Evolutionary conservation across 768 basidiomycete species (phyloP), one percentile per base, ranked within the genome.

Genomic region (Pisolithus orientalis): DNA sequence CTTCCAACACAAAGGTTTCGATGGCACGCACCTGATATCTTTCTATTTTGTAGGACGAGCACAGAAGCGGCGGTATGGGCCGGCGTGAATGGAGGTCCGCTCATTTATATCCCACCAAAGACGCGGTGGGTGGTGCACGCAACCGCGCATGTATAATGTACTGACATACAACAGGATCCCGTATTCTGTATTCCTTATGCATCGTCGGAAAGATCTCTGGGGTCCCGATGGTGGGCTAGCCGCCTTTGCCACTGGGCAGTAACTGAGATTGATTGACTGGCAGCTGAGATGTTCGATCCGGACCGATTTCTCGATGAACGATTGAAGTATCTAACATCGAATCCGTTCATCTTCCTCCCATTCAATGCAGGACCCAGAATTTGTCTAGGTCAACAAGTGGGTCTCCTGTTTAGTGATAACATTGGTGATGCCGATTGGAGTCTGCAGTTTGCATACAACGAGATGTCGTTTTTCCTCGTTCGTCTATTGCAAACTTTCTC

Each of bases 271-370:
- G 37, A 54, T n/a, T 3, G 6, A 14, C n/a, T 13, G 21, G 9
- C 45, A 83, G 82, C 82, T 17, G 61, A 75, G 4, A 57, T 67
- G 52, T 87, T 85, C 55, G 84, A 86, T 59, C 85, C 85, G 0
- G 79, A 84, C 53, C 74, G 84, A 1, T 86, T 84, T 73, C 62
- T 87, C 39, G 84, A 87, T 54, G 77, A 79, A 29, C 72, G 84
- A 3, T 49, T 82, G 39, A 82, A 78, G 55, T 81, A 84, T 56
- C 60, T 82, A 53, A 75, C 71, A 0, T 72, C 75, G 5, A 82
- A 82, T 56, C 81, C 82, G 0, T 76, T 72, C 67, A 76, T 77
- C 47, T 77, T 77, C 61, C 52, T 69, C 6, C 73, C 72, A 0
- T 74, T 74, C 58, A 73, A 70, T 39, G 71, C 70, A 6, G 72